Evolutionary conservation across 305 asterid genomes (phyloP).

Genomic region (Solanum hybrid): DNA sequence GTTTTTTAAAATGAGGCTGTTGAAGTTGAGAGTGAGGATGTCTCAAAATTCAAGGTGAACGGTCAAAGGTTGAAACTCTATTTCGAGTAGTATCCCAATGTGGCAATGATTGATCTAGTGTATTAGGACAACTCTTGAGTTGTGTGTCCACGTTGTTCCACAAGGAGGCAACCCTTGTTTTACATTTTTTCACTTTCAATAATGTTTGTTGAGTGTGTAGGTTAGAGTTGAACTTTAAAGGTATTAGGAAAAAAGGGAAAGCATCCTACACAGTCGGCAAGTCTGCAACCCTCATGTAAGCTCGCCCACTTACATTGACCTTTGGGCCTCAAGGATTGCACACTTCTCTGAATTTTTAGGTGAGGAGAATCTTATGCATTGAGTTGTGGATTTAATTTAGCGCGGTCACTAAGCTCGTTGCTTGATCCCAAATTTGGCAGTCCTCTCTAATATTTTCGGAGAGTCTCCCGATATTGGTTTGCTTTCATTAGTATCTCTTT

Average conservation of each 20-base stretch:
- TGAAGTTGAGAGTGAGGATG: background rate
- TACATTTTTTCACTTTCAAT: background rate
- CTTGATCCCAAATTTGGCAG: background rate
- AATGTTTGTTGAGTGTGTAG: background rate
- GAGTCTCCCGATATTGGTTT: background rate
- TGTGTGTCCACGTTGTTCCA: background rate
- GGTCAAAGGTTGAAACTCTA: background rate
- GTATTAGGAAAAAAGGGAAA: background rate
- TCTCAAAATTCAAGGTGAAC: background rate
- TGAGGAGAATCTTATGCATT: no score
- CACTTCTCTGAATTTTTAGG: no score
- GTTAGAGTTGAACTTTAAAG: background rate
- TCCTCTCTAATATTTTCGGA: background rate
- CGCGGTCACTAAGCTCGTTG: no score
- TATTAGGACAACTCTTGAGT: background rate
- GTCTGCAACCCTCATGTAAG: no score
- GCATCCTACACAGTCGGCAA: background rate
- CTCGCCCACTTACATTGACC: no score
- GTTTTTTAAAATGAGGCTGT: background rate
- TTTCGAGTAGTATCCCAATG: background rate
- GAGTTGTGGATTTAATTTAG: no score
- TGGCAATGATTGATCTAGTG: background rate
- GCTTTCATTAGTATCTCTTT: background rate
- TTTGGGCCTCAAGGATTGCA: no score
- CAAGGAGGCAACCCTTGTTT: background rate